Percentiles rank a stretch among this genome's conserved stretches.
Conservation (phyloP, 2,329 filamentous ascomycete species). For the Trichoderma guizhouense region DNA sequence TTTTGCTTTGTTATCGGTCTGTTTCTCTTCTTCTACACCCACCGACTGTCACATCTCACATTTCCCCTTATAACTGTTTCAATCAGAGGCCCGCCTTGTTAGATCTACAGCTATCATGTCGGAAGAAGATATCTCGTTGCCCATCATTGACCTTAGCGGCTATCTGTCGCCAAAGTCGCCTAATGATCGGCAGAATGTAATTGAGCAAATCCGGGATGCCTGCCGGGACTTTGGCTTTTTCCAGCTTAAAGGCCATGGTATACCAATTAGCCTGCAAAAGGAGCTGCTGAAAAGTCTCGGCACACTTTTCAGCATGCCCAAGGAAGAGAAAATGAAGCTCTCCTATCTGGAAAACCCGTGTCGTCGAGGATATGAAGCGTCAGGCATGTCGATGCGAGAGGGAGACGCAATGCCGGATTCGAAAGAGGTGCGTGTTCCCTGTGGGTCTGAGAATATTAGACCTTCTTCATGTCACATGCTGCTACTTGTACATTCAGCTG, state of each 20-base stretch:
- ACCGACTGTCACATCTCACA: no score
- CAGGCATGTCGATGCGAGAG: conserved; percentile 27
- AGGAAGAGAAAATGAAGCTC: conserved; percentile 28
- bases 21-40: no score
- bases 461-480: no score
- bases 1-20: no score
- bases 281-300: conserved; percentile 21
- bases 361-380: conserved; percentile 28
- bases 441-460: background rate
- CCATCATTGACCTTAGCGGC: conserved; percentile 12
- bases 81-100: no score
- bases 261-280: conserved; percentile 24
- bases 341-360: conserved; percentile 25
- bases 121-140: background rate
- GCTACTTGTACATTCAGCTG: no score
- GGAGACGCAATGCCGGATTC: conserved; percentile 29
- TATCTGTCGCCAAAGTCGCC: conserved; percentile 10
- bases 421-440: conserved; percentile 20
- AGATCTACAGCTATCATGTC: background rate
- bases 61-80: no score
- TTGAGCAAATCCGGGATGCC: conserved; percentile 25
- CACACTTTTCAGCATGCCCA: conserved; percentile 26
- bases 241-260: conserved; percentile 31
- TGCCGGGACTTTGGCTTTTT: conserved; percentile 32
- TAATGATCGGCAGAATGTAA: conserved; percentile 6